Base-by-base conservation (phyloP, 2,329 filamentous ascomycete species). In the Paecilomyces formosus region DNA sequence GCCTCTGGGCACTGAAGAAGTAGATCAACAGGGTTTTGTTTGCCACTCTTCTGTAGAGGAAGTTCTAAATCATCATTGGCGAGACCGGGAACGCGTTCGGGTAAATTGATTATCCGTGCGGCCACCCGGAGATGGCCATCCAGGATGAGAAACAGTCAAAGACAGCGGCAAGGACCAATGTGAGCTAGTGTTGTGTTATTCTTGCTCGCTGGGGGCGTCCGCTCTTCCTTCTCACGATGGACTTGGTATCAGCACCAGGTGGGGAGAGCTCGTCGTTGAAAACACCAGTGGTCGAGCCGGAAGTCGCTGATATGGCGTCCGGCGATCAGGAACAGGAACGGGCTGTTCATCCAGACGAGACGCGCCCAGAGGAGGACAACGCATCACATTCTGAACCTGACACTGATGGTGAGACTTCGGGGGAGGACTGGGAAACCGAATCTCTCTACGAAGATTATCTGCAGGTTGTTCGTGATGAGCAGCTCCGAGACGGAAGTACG, bases 371-470 rank as follows among this genome's bases (percentile, higher is more conserved):
- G 56, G 66, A 70, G 57, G 65, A 66, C 26, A 68, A 72, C 57
- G 67, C 70, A 55, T 69, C 68, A 28, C 64, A 66, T 45, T 74
- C 71, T 13, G 70, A 74, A 33, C 68, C 67, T 54, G 72, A 73
- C 58, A 66, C 68, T 8, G 68, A 72, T 45, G 72, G 73, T 58
- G 72, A 74, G 57, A 69, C 66, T 58, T 70, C 69, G 12, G 68
- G 60, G 39, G 74, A 74, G 31, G 68, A 80, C 12, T 87, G 84
- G 85, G 85, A 87, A 65, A 82, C 81, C 5, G 82, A 87, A 63
- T 88, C 85, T 26, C 72, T 88, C 2, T 85, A 85, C 61, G 84
- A 85, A 61, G 85, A 88, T 65, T 78, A 81, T 33, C 76, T 88
- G 56, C 82, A 86, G 57, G 80, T 84, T 58, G 69, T 87, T 61